phyloP scores from a whole-genome alignment of 1,284 basidiomycete species.

The Trametes pubescens region DNA sequence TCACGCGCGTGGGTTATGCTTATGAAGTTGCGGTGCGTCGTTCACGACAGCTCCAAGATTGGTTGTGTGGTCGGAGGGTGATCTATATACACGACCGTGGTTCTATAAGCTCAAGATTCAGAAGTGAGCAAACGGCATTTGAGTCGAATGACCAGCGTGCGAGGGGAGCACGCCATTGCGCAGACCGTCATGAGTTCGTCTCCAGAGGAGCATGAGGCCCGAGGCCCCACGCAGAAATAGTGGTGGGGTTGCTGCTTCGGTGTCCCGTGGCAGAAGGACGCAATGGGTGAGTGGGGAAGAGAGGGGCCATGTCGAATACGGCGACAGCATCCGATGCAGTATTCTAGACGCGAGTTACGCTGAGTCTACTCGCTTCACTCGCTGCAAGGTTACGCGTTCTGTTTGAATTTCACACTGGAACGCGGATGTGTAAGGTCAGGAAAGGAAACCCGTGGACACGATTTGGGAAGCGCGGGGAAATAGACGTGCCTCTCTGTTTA shows the following conservation, averaged over 20 bases:
- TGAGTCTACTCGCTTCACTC: background rate
- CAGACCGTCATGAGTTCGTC: conserved; percentile 13
- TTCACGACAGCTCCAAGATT: too few species aligned
- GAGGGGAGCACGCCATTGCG: conserved; percentile 1
- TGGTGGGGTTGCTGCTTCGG: background rate
- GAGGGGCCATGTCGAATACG: background rate
- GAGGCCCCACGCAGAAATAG: conserved; percentile 3
- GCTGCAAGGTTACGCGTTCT: too few species aligned
- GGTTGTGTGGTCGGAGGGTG: background rate
- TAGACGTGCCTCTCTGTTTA: background rate
- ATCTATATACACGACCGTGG: conserved; percentile 1
- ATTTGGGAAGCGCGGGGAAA: too few species aligned
- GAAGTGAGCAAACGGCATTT: background rate
- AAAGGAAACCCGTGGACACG: too few species aligned
- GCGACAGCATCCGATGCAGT: too few species aligned
- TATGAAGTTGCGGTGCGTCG: background rate
- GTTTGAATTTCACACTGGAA: too few species aligned
- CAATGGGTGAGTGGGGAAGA: background rate
- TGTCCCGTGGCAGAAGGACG: background rate
- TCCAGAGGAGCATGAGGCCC: conserved; percentile 1
- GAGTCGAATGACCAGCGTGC: conserved; percentile 1
- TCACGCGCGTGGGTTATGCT: background rate
- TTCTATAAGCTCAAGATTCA: conserved; percentile 12
- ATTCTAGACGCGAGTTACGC: too few species aligned
- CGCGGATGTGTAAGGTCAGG: too few species aligned